Base-by-base conservation (phyloP, 1,139 yeast species). In the Saccharomycopsis crataegensis region DNA sequence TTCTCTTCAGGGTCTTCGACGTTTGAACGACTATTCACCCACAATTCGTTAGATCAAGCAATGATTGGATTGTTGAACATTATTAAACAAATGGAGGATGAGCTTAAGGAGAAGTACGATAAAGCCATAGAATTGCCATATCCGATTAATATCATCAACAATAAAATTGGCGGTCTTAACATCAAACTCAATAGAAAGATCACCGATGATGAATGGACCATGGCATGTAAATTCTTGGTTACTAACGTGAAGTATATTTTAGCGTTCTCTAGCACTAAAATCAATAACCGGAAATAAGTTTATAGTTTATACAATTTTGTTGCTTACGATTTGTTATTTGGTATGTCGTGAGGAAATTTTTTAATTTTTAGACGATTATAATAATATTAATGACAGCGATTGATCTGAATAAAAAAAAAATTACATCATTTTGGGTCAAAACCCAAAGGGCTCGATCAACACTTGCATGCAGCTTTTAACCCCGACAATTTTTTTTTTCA, bases 131-230 rank as follows among this genome's bases (percentile, higher is more conserved):
- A 82, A 52, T 67, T 89, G 32, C 97, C 98, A 0, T 90, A 88
- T 62, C 64, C 65, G n/a, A 79, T 73, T 63, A 73, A 76, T 62
- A 40, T 79, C 62, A 61, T 69, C 3, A 75, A 76, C 32, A 96
- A 86, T 59, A 75, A 77, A 52, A 85, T 93, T 49, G 96, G 96
- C 1, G 91, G 88, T 0, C 78, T 81, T 57, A 81, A 89, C 56
- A 85, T 93, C 14, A 72, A 84, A 52, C 77, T 89, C 1, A 80
- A 89, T 1, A 78, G 88, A 9, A 72, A 75, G 54, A 69, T 77
- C 1, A 77, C 83, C 1, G 85, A 84, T 63, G 80, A 82, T 46
- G 89, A 86, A 58, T 93, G 99, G 99, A 89, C 97, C 0, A 79
- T 82, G 40, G 91, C 96, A 1, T 91, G 96, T 68, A 85, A 86